These are phyloP conservation scores for Phytophthora cryptogea DNA, from an alignment of 352 stramenopile species.

Conservation along the genomic window DNA sequence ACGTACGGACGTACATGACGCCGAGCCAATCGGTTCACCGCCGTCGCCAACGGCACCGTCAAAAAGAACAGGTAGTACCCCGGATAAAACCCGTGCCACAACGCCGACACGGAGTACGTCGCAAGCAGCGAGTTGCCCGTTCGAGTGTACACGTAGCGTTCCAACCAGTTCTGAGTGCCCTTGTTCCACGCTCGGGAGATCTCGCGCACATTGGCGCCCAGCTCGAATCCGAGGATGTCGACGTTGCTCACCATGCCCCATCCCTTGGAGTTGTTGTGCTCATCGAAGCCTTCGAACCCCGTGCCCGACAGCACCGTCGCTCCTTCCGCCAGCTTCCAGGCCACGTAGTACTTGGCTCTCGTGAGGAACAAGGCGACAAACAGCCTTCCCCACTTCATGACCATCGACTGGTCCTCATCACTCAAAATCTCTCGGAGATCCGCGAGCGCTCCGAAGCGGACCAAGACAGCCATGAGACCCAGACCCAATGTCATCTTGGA, in stretches of 20 bases:
- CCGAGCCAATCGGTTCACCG: constrained; percentile 66
- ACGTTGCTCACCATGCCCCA: constrained; percentile 96
- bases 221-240: constrained; percentile 96
- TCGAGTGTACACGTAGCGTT: constrained; percentile 97
- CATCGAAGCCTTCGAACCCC: constrained; percentile 95
- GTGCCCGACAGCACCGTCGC: constrained; percentile 76
- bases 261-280: constrained; percentile 79
- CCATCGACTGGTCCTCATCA: constrained; percentile 43
- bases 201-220: constrained; percentile 88
- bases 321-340: constrained; percentile 92
- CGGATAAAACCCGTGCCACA: constrained; percentile 99
- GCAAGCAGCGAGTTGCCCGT: constrained; percentile 92
- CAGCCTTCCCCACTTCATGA: constrained; percentile 73
- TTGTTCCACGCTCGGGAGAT: constrained; percentile 96
- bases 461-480: constrained; percentile 58
- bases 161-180: constrained; percentile 95
- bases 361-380: constrained; percentile 90
- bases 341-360: constrained; percentile 96
- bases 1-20: constrained; percentile 65
- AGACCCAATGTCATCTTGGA: constrained; percentile 61
- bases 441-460: constrained; percentile 35
- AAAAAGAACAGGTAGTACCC: constrained; percentile 97
- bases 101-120: constrained; percentile 94
- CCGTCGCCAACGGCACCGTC: constrained; percentile 62
- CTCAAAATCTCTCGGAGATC: constrained; percentile 36